Conservation (phyloP, 1,139 yeast species). For the Yamadazyma taylorii region DNA sequence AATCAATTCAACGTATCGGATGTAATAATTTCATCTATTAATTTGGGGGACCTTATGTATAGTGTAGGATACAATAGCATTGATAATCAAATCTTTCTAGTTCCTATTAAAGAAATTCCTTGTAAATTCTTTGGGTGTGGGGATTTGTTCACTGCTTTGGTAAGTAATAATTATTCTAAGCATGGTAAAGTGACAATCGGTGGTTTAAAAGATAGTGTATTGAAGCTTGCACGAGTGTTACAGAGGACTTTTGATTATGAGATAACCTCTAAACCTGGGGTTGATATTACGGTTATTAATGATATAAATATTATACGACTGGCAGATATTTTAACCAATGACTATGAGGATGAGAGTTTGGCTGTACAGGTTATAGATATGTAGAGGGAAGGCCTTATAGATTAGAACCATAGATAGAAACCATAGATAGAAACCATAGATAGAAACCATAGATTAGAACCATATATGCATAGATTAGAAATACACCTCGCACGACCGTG, state of each 20-base stretch:
- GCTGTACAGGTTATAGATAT: background rate
- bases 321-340: slow-evolving; percentile 8
- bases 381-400: background rate
- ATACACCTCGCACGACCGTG: no score
- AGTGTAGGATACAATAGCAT: slow-evolving; percentile 31
- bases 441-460: no score
- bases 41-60: slow-evolving; percentile 29
- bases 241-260: slow-evolving; percentile 28
- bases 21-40: slow-evolving; percentile 57
- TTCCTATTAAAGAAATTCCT: slow-evolving; percentile 32
- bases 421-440: no score
- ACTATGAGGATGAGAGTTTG: slow-evolving; percentile 1
- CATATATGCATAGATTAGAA: no score
- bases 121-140: slow-evolving; percentile 49
- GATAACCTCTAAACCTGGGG: slow-evolving; percentile 7
- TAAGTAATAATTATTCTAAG: slow-evolving; percentile 33
- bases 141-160: slow-evolving; percentile 42
- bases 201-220: slow-evolving; percentile 29
- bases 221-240: slow-evolving; percentile 32
- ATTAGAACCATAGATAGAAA: no score
- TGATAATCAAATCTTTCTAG: slow-evolving; percentile 19
- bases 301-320: slow-evolving; percentile 25
- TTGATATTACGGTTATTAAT: slow-evolving; percentile 24
- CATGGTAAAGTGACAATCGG: slow-evolving; percentile 22
- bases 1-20: slow-evolving; percentile 51